A percentile compares a stretch with the other conserved stretches of the same genome.
Conservation (phyloP, 2,329 filamentous ascomycete genomes). For the Chalaropsis thielavioides region DNA sequence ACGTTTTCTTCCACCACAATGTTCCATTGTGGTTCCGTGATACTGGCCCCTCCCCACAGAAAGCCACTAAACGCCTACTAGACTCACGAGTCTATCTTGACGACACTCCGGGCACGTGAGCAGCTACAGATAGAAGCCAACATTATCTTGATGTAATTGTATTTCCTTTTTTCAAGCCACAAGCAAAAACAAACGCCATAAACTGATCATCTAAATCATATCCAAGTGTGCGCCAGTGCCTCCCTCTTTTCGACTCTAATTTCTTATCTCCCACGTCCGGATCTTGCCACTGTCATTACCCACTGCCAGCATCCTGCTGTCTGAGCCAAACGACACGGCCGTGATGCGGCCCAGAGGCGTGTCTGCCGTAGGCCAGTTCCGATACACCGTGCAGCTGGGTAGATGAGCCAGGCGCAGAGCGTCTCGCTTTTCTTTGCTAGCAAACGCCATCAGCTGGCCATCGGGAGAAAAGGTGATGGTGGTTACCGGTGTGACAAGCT, state of each 20-base stretch:
- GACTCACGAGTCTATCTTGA: not conserved
- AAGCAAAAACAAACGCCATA: conserved; percentile 11
- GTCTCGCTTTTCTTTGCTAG: conserved; percentile 75
- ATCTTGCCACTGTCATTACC: conserved; percentile 84
- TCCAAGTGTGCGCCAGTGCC: conserved; percentile 5
- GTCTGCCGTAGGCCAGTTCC: conserved; percentile 87
- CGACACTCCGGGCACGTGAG: not conserved
- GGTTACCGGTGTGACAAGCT: conserved; percentile 75
- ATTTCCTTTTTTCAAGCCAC: conserved; percentile 9
- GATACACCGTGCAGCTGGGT: conserved; percentile 83
- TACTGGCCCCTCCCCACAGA: not conserved
- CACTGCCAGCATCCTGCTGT: conserved; percentile 61
- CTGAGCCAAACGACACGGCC: conserved; percentile 51
- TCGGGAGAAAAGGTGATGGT: conserved; percentile 71
- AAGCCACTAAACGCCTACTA: not conserved
- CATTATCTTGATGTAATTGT: conserved; percentile 6
- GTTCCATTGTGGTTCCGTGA: too few relatives aligned
- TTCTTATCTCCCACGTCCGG: conserved; percentile 75
- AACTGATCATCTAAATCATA: conserved; percentile 17
- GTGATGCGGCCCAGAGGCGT: conserved; percentile 80
- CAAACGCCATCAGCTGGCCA: conserved; percentile 78
- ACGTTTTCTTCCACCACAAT: not conserved
- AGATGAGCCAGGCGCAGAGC: conserved; percentile 77
- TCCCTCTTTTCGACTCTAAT: conserved; percentile 28
- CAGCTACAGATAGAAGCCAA: not conserved